Conservation (phyloP, 495 filamentous ascomycete species). For the Aspergillus hancockii region DNA sequence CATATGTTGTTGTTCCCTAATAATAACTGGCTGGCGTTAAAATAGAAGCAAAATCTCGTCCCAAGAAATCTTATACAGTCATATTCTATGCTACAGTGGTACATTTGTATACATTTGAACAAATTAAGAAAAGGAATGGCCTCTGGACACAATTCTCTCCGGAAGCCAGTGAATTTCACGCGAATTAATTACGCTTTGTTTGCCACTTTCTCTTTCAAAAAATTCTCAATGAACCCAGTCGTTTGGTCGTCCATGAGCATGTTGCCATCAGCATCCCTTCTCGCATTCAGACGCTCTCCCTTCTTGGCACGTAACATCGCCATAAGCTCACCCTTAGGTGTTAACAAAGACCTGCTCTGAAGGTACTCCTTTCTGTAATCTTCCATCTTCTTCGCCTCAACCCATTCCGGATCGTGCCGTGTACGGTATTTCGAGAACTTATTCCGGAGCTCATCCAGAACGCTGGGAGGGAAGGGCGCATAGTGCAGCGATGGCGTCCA, state of each 20-base stretch:
- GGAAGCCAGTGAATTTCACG: slow-evolving; percentile 2
- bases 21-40: not conserved
- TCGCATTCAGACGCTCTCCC: slow-evolving; percentile 26
- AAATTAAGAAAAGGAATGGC: slow-evolving; percentile 11
- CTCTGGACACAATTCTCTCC: not conserved
- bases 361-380: slow-evolving; percentile 62
- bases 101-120: slow-evolving; percentile 36
- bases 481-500: slow-evolving; percentile 72
- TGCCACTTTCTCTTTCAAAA: slow-evolving; percentile 28
- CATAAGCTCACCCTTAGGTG: slow-evolving; percentile 37
- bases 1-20: not conserved
- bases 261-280: slow-evolving; percentile 38
- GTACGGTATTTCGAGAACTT: slow-evolving; percentile 82
- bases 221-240: slow-evolving; percentile 36
- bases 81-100: slow-evolving; percentile 42
- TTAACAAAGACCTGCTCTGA: slow-evolving; percentile 51
- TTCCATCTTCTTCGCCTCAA: slow-evolving; percentile 54
- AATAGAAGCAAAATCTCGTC: not conserved
- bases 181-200: slow-evolving; percentile 18
- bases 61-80: slow-evolving; percentile 22
- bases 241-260: slow-evolving; percentile 35
- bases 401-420: slow-evolving; percentile 66
- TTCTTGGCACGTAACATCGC: slow-evolving; percentile 26
- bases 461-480: slow-evolving; percentile 73
- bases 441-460: slow-evolving; percentile 87